Base-by-base conservation (phyloP, 768 basidiomycete species). In the Lentinula guzmanii region DNA sequence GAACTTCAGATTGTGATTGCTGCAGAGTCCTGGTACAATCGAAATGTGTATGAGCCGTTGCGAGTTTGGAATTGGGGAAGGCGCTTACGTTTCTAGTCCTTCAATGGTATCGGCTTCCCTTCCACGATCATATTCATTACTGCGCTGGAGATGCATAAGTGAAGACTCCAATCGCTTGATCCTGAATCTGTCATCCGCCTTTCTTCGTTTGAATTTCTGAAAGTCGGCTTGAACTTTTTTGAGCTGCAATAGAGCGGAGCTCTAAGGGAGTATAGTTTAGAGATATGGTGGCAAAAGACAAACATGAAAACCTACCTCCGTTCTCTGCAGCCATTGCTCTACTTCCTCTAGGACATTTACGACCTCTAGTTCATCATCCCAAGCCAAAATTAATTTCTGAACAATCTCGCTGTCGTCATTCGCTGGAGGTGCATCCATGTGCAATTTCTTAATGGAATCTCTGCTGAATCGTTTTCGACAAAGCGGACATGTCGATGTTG, bases 371-470 rank as follows among this genome's bases (percentile, higher is more conserved):
- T 77, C 71, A 16, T 74, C 70, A 52, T 80, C 77, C 74, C 79
- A 81, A 39, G 74, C 68, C 33, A 77, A 46, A 1, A 71, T 70
- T 8, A 80, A 65, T 58, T 72, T 70, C 62, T 76, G 71, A 43
- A 81, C 54, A 42, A 78, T 68, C 60, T 70, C 72, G 52, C 67
- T 68, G 42, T 75, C 74, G 41, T 76, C 70, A 51, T 70, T 65
- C 11, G 68, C 62, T 13, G 74, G 76, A 55, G 75, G 72, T 55
- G 75, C 76, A 65, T 84, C 86, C 66, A 90, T 81, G 70, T 88
- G 85, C n/a, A 90, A 73, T 68, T 81, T 86, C 74, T 86, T 87
- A 68, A 85, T 73, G 61, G 82, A 79, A 46, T 82, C 80, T n/a
- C 77, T 76, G 45, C 74, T 69, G 73, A 84, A 90, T 0, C 76